Conservation (phyloP, 305 asterid species). For the Solanum aculeatissimum region DNA sequence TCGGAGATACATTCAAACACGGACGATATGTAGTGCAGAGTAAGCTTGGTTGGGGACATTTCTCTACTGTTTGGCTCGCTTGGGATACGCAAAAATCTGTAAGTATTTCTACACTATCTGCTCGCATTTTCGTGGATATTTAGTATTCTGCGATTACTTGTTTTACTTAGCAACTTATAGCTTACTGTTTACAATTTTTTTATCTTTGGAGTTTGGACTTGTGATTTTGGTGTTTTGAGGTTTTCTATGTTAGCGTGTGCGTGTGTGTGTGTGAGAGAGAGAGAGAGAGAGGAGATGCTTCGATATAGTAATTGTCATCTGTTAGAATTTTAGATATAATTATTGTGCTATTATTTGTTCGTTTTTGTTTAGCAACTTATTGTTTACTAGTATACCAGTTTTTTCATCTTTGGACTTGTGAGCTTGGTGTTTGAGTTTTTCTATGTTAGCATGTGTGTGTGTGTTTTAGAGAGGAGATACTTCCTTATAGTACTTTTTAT, state of each 20-base stretch:
- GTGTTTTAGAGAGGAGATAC: neutral
- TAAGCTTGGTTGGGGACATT: conserved; percentile 95
- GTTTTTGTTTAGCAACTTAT: neutral
- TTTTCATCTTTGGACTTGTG: neutral
- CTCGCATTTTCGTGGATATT: neutral
- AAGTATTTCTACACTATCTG: neutral
- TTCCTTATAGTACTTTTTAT: too few relatives aligned
- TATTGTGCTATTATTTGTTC: neutral
- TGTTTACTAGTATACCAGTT: neutral
- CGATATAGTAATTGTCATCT: neutral
- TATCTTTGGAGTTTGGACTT: neutral
- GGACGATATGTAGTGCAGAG: conserved; percentile 72
- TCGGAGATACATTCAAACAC: conserved; percentile 76
- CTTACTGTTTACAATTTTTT: neutral
- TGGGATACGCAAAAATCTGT: conserved; percentile 74
- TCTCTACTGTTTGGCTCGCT: conserved; percentile 92
- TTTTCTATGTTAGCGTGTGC: neutral
- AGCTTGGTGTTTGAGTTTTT: neutral
- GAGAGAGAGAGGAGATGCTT: neutral
- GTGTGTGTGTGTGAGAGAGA: neutral
- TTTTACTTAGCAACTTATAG: neutral
- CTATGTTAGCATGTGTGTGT: neutral
- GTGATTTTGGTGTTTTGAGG: neutral
- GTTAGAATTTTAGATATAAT: neutral
- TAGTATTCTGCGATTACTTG: neutral